Evolutionary conservation across 2,329 filamentous ascomycete species (phyloP), one percentile per base, ranked within the genome.

Genomic region (Alternaria sp.): DNA sequence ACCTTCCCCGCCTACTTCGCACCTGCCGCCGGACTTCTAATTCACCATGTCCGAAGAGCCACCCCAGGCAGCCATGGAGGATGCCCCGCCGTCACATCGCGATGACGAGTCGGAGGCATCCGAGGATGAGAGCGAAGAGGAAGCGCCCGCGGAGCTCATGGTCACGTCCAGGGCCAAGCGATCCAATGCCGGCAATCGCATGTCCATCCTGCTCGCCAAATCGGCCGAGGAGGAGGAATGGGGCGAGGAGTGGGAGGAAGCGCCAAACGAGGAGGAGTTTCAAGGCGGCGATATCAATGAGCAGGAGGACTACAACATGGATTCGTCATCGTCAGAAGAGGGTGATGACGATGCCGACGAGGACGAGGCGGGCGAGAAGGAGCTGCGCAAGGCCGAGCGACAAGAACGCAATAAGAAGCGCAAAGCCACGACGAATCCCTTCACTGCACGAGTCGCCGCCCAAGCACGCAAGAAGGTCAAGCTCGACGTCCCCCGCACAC

Each of bases 321-420:
- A 96, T 73, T 94, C 77, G 44, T 79, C 91, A 13, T 96, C 93
- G 0, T 92, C 89, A 0, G 91, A 93, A 67, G 91, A 93, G 66
- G 90, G 93, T 61, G 89, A 79, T 84, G 89, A 55, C 85, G 90
- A 62, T 80, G 81, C 77, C 9, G 88, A 95, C 70, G 88, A 96
- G 68, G 93, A 97, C 45, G 79, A 96, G 5, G 92, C 93, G 60
- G 96, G 96, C 32, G 96, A 99, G 81, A 91, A 90, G 73, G 93
- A 97, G 80, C 80, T 99, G 58, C 89, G 96, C 80, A 90, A 88
- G 67, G 88, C 91, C 71, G 93, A 91, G 61, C 90, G 89, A 62
- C 90, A 91, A 71, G 87, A 80, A 57, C 70, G 72, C 36, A 74
- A 52, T 65, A 92, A 93, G 78, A 97, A 97, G 81, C 89, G 93